Conservation (phyloP, 139 green algal species). For the Auxenochlorella protothecoides region DNA sequence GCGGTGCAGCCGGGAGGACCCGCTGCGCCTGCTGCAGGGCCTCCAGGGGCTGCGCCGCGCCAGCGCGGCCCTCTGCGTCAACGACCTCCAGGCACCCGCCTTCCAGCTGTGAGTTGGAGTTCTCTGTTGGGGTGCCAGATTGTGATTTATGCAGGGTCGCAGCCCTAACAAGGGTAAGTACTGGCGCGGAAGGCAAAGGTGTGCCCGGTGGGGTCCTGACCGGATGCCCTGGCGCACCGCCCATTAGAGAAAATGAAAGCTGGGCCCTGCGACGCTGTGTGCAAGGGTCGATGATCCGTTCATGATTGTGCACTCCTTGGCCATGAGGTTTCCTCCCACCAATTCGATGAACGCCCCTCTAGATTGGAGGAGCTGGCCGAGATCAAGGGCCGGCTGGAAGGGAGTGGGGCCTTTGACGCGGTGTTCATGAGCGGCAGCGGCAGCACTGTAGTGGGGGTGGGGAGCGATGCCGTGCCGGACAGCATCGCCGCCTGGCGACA, state of each 20-base stretch:
- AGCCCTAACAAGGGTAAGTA: background rate
- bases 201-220: background rate
- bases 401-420: constrained; percentile 39
- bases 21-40: constrained; percentile 53
- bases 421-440: constrained; percentile 98
- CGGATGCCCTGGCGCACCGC: no score
- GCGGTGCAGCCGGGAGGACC: constrained; percentile 63
- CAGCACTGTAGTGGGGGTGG: constrained; percentile 79
- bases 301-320: background rate
- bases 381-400: constrained; percentile 68
- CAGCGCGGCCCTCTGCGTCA: constrained; percentile 59
- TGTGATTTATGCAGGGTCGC: background rate
- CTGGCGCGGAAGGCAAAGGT: background rate
- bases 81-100: constrained; percentile 89
- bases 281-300: background rate
- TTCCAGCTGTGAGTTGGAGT: constrained; percentile 56
- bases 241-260: no score
- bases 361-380: constrained; percentile 67
- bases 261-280: background rate
- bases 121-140: background rate
- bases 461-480: constrained; percentile 42
- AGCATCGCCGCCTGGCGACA: no score
- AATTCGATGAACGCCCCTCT: background rate
- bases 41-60: constrained; percentile 23
- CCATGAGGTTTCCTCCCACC: background rate